These are phyloP conservation scores for Globisporangium echinulatum DNA, from an alignment of 352 stramenopile species.

Conservation along the genomic window DNA sequence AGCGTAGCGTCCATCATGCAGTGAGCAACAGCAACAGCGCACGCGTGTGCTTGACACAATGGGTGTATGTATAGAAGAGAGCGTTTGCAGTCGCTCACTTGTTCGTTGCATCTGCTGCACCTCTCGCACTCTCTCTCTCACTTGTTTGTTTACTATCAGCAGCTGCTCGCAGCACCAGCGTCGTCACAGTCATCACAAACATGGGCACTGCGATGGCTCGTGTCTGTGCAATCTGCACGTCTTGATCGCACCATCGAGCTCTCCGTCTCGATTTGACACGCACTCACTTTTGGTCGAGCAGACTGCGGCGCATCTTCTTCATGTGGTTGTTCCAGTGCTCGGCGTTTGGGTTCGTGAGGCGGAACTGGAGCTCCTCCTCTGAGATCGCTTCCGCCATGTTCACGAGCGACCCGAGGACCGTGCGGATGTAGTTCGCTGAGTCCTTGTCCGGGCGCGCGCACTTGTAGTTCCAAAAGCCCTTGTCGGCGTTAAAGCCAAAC, in stretches of 20 bases:
- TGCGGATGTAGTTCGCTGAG: constrained; percentile 86
- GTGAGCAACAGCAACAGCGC: no score
- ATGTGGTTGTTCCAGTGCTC: constrained; percentile 82
- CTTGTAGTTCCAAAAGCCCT: constrained; percentile 89
- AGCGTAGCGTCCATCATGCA: no score
- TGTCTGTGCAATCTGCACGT: neutral
- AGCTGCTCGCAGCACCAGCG: neutral
- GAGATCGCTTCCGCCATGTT: constrained; percentile 89
- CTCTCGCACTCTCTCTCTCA: no score
- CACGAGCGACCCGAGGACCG: constrained; percentile 84
- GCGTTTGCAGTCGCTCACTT: neutral
- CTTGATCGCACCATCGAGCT: neutral
- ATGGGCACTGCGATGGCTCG: neutral
- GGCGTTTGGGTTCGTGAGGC: constrained; percentile 62
- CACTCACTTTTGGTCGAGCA: constrained; percentile 49
- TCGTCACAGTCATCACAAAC: no score
- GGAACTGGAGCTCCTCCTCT: constrained; percentile 88
- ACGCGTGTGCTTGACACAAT: neutral
- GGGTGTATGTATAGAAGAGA: neutral
- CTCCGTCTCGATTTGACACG: no score
- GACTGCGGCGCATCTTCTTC: constrained; percentile 64
- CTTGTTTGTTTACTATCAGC: neutral
- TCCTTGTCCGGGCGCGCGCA: constrained; percentile 86
- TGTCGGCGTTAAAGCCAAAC: constrained; percentile 84
- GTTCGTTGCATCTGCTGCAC: neutral